A percentile compares a stretch with the other conserved stretches of the same genome.
These are phyloP conservation scores for Penicillium sp. DNA, from an alignment of 2,329 filamentous ascomycete species.

Conservation along the genomic window DNA sequence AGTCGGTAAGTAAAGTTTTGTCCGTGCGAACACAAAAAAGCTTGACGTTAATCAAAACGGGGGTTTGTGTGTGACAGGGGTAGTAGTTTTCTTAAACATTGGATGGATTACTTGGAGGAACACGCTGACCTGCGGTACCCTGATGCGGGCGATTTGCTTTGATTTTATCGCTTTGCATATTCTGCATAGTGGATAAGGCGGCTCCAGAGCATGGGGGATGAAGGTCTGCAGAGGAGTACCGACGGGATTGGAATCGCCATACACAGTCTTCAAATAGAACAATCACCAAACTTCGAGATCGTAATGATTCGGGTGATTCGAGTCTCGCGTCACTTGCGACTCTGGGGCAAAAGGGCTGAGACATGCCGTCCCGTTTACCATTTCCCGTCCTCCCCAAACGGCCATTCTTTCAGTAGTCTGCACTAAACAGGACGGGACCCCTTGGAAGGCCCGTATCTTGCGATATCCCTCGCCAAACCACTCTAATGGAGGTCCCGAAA, in stretches of 20 bases:
- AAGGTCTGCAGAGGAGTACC: too few species aligned
- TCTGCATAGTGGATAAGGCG: not conserved
- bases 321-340: not conserved
- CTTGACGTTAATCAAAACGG: slow-evolving; percentile 8
- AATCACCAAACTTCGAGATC: not conserved
- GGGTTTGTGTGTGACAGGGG: slow-evolving; percentile 58
- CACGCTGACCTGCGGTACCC: slow-evolving; percentile 89
- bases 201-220: not conserved
- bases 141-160: slow-evolving; percentile 52
- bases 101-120: slow-evolving; percentile 91
- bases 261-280: too few species aligned
- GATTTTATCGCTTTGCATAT: not conserved
- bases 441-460: not conserved
- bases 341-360: not conserved
- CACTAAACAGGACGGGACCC: not conserved
- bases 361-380: not conserved
- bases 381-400: not conserved
- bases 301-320: not conserved
- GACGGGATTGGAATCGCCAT: not conserved
- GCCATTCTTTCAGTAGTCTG: not conserved
- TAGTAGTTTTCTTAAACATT: slow-evolving; percentile 79
- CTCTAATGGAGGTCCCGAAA: slow-evolving; percentile 2
- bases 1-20: slow-evolving; percentile 71
- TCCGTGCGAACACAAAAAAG: not conserved
- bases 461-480: not conserved